Evolutionary conservation across 176 grass and related monocot genomes (phyloP), one percentile per base, ranked within the genome.

Genomic region (Carex cristatella): DNA sequence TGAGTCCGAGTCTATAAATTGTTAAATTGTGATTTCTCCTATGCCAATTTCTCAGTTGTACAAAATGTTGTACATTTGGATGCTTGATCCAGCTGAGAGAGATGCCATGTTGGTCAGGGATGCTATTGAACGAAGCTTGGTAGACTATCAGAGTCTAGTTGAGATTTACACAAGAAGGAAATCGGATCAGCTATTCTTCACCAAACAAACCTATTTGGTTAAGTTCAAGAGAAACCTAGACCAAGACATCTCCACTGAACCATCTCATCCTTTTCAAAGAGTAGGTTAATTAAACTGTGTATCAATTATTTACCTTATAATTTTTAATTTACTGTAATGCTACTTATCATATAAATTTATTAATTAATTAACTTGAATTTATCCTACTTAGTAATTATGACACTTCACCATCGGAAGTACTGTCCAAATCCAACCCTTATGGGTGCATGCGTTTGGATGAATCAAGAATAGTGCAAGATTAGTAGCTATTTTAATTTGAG

Each of bases 91-190:
- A 18, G 81, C 91, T 4, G 86, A 95, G 35, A 90, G 91, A n/a
- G 96, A 98, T 63, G 91, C 91, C 33, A 61, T 89, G 19, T 79
- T 94, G 80, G 93, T 86, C 18, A 82, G 70, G 68, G 87, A 92
- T 61, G 91, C 91, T 46, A 38, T 95, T 2, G 87, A 90, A 83
- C 3, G 80, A 28, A 90, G 88, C 37, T 35, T 68, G 2, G 40
- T 85, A 11, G 90, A 91, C 12, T 92, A 91, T 91, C 67, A 67
- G 31, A 56, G 65, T 62, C 88, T 98, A 7, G 35, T 95, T 15
- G 95, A 98, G 93, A 90, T 95, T 84, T 95, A 95, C 88, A 95
- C 91, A 10, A 88, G 89, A 37, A 88, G 90, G 84, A 98, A 95
- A 77, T 73, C 91, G n/a, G 84, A 88, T 87, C 92, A 90, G 85